Base-by-base conservation (phyloP, 306 rosid species). In the Sechiopsis laciniata region DNA sequence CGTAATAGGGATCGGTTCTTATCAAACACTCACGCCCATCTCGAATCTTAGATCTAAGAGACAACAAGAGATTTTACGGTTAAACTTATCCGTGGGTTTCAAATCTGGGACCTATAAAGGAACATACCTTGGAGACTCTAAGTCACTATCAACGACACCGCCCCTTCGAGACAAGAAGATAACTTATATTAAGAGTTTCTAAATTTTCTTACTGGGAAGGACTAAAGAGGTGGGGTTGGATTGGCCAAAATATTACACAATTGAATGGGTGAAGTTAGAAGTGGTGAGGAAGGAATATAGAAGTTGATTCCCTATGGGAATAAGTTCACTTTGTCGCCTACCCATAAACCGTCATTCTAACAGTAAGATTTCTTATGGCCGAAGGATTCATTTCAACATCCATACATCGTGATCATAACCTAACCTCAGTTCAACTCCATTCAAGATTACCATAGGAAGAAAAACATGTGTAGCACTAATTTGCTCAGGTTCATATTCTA, bases 351-450 rank as follows among this genome's bases (percentile, higher is more conserved):
- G 35, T 50, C 42, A 69, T 50, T 45, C 58, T 42, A 50, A 69
- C 74, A 51, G 21, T 50, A 50, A 24, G 26, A 51, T 51, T 50
- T 51, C 59, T 70, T 24, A 46, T 0, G 74, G 45, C 26, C 21
- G 74, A 69, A 69, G 74, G 45, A 67, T 50, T 50, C 57, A 50
- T 50, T 69, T 17, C 32, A 2, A 22, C 6, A 46, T 10, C 40
- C 37, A 50, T 48, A 21, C 57, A 22, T 50, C 58, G 24, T 69
- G 24, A 50, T 50, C 58, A 50, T 69, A 50, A 69, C 74, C 74
- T 69, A 46, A 50, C 74, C 74, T 69, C 74, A 69, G 45, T 26
- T 69, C 59, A 69, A 24, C 22, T 14, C 73, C 58, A 69, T 69
- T 69, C 74, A 22, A 50, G 58, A 13, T 29, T 46, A 68, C 20